These are phyloP conservation scores for Piper longum DNA, from an alignment of 164 flowering plant species.

Conservation along the genomic window DNA sequence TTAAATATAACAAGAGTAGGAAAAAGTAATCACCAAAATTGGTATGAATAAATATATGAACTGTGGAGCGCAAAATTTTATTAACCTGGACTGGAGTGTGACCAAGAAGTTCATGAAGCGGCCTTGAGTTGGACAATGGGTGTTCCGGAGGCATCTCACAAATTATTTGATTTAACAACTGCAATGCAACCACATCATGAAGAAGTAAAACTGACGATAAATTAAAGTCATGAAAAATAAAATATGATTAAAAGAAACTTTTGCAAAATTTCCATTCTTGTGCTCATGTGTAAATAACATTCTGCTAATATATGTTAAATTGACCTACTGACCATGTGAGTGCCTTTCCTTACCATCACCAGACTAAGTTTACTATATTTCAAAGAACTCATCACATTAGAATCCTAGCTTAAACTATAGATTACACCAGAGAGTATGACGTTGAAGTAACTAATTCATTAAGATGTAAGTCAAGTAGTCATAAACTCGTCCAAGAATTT, in stretches of 20 bases:
- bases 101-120: constrained; percentile 91
- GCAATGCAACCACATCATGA: constrained; percentile 3
- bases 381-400: no score
- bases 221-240: neutral
- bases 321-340: no score
- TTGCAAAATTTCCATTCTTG: neutral
- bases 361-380: no score
- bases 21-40: neutral
- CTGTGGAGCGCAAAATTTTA: neutral
- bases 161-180: constrained; percentile 92
- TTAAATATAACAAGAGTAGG: no score
- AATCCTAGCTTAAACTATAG: no score
- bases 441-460: no score
- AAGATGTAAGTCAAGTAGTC: no score
- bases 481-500: no score
- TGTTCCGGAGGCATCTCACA: constrained; percentile 92
- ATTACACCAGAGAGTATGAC: no score
- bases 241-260: neutral
- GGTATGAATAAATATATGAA: neutral
- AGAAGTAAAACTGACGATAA: no score
- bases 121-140: constrained; percentile 83
- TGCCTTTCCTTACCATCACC: no score
- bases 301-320: no score
- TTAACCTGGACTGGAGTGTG: constrained; percentile 90
- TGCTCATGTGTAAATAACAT: neutral